Evolutionary conservation across 352 stramenopile species (phyloP).

Genomic region (Thalassiosira sp.): DNA sequence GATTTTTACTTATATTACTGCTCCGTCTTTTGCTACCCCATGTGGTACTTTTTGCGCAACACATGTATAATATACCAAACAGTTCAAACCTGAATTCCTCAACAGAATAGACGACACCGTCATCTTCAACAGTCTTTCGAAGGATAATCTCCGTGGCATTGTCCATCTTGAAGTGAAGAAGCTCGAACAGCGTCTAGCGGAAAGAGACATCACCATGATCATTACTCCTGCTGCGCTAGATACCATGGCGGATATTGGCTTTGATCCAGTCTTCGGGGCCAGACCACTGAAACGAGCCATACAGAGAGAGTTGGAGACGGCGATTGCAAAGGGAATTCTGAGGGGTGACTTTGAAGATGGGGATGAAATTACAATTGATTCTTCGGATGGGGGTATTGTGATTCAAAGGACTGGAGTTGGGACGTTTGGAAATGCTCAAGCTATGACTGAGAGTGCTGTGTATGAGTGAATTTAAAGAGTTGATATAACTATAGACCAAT

Average conservation of each 20-base stretch:
- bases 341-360: constrained; percentile 85
- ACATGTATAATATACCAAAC: constrained; percentile 89
- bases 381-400: constrained; percentile 28
- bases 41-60: constrained; percentile 82
- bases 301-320: constrained; percentile 94
- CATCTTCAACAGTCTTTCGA: constrained; percentile 93
- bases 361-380: constrained; percentile 81
- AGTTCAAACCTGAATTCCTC: constrained; percentile 95
- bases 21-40: too few relatives aligned
- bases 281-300: too few relatives aligned
- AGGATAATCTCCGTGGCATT: constrained; percentile 90
- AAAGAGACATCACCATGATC: too few relatives aligned
- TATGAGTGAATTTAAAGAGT: not conserved
- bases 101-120: constrained; percentile 98
- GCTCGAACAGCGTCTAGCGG: too few relatives aligned
- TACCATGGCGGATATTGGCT: too few relatives aligned
- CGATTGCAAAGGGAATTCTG: constrained; percentile 91
- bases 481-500: too few relatives aligned
- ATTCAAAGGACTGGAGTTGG: constrained; percentile 36
- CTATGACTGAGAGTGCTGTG: not conserved
- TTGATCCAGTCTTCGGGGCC: too few relatives aligned
- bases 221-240: too few relatives aligned
- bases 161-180: too few relatives aligned
- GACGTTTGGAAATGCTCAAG: constrained; percentile 12
- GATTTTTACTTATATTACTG: too few relatives aligned